Percentiles rank a stretch among this genome's conserved stretches.
These are phyloP conservation scores for Closterium sp. DNA, from an alignment of 139 green algal species.

Conservation along the genomic window DNA sequence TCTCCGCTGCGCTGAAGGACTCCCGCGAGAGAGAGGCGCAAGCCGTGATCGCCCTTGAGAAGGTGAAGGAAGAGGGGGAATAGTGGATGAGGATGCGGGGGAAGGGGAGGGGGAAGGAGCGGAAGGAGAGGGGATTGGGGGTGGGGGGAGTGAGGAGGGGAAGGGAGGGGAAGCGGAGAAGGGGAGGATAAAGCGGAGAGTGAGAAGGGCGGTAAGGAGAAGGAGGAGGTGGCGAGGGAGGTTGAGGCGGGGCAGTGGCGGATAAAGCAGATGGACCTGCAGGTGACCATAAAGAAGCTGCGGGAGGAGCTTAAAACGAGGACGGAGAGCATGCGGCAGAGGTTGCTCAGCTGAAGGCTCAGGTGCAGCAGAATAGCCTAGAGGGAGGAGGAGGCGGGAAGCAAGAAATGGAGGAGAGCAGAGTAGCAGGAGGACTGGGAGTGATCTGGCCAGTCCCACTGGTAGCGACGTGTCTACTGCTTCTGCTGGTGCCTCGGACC, in stretches of 20 bases:
- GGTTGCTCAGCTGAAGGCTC: background rate
- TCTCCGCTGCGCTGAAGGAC: background rate
- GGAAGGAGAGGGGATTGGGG: background rate
- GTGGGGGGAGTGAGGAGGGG: background rate
- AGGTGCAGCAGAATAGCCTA: background rate
- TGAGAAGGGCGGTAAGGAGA: background rate
- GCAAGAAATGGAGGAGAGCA: background rate
- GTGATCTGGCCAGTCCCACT: background rate
- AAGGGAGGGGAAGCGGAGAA: background rate
- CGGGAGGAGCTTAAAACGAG: background rate
- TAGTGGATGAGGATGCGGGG: background rate
- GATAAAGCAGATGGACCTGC: constrained; percentile 2
- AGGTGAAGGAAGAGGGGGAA: background rate
- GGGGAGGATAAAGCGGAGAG: background rate
- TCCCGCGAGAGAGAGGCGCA: background rate
- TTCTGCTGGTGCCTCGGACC: background rate
- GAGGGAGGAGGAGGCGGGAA: background rate
- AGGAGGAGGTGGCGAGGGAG: background rate
- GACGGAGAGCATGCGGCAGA: too few species aligned
- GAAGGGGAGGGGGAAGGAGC: background rate
- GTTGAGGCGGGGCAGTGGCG: background rate
- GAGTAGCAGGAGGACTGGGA: background rate
- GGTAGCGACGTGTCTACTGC: background rate
- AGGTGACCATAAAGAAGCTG: background rate
- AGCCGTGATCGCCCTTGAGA: background rate